Conservation (phyloP, 148 eudicot species). For the Vaccinium darrowii region DNA sequence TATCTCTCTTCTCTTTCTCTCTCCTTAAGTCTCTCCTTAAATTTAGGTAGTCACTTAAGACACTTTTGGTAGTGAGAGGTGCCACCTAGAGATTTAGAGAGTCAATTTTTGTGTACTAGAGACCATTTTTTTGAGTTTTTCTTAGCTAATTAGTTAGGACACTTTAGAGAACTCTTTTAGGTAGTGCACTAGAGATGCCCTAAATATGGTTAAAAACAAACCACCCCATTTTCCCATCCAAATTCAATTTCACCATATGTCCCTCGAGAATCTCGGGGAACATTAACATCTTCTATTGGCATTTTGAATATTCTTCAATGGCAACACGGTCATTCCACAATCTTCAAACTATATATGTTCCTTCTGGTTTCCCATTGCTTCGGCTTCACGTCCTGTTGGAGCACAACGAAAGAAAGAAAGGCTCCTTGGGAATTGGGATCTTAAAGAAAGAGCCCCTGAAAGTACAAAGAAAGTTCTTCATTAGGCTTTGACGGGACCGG, state of each 20-base stretch:
- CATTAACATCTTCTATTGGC: conserved; percentile 8
- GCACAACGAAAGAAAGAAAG: not conserved
- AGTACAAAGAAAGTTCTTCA: too few species aligned
- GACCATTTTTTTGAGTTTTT: too few species aligned
- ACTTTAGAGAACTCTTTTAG: too few species aligned
- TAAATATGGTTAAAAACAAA: not conserved
- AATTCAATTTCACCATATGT: conserved; percentile 17
- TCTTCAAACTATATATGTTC: not conserved
- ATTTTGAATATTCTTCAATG: not conserved
- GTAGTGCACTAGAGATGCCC: too few species aligned
- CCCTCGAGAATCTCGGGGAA: not conserved
- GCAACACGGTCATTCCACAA: conserved; percentile 22
- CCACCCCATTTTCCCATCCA: not conserved
- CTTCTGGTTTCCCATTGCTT: not conserved
- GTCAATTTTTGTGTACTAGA: too few species aligned
- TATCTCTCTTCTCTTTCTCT: too few species aligned
- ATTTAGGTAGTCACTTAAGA: too few species aligned
- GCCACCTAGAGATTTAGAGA: too few species aligned
- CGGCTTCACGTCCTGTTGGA: not conserved
- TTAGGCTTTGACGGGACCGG: too few species aligned
- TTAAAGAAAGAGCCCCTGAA: not conserved
- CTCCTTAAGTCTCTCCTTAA: too few species aligned
- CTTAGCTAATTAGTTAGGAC: too few species aligned
- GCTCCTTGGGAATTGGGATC: not conserved
- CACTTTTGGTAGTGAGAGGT: too few species aligned